Base-by-base conservation (phyloP, 306 rosid genomes). In the Rosa persica region DNA sequence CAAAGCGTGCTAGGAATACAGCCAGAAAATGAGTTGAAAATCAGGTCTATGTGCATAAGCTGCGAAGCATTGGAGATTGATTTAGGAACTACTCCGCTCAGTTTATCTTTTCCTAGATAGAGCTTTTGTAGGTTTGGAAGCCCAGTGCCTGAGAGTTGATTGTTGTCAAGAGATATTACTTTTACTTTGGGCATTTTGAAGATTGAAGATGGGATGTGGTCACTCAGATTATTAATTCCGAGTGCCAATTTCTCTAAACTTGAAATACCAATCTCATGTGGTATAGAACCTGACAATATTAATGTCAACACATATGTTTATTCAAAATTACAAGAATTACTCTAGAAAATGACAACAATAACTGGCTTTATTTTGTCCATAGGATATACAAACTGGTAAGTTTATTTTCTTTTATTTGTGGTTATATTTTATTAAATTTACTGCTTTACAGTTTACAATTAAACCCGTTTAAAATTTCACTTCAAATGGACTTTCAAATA, bases 161-260 rank as follows among this genome's bases (percentile, higher is more conserved):
- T 82, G 0, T 0, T 0, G 8, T 0, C 0, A 0, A 77, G 34
- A 0, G 22, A 46, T 2, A 66, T 15, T 0, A 0, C 0, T 4
- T 0, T 7, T 1, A 78, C 0, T 12, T 38, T 67, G 27, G 82
- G 73, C 22, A 82, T 49, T 5, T 82, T 82, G 70, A 82, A 82
- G 72, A 82, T 17, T 75, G 70, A 2, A 20, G 54, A 57, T 38
- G 82, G 86, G 20, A 82, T 73, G 55, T 0, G n/a, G 40, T 82
- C 86, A 23, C 22, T 17, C 8, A 78, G 60, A 13, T 46, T 6
- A 5, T 82, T 78, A 0, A 0, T 0, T 0, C 1, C 1, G 6
- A 82, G 19, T 0, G 0, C 0, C 12, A 82, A 40, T 0, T 0
- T 0, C 48, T 46, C 47, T 0, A 82, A 67, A 23, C 74, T 68